These are phyloP conservation scores for Suillus cothurnatus DNA, from an alignment of 768 basidiomycete genomes.

Conservation along the genomic window DNA sequence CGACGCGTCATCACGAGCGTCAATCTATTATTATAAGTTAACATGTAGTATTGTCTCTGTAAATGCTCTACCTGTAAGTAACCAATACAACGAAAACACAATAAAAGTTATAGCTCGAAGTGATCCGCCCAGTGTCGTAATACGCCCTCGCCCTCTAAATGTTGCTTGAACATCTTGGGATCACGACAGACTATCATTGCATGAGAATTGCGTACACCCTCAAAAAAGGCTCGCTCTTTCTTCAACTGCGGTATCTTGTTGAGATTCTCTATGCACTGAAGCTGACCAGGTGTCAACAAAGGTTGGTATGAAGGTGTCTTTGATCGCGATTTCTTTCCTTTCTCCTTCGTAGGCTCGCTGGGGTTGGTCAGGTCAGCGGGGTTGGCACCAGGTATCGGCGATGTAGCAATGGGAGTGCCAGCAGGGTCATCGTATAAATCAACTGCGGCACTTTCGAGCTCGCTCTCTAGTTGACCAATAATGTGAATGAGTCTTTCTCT, in stretches of 20 bases:
- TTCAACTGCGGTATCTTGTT: slow-evolving; percentile 68
- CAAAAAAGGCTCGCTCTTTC: slow-evolving; percentile 72
- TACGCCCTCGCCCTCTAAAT: slow-evolving; percentile 64
- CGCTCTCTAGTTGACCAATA: slow-evolving; percentile 57
- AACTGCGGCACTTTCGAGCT: slow-evolving; percentile 61
- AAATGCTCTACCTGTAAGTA: slow-evolving; percentile 2
- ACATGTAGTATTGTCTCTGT: neutral
- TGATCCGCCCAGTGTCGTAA: slow-evolving; percentile 72
- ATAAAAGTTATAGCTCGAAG: slow-evolving; percentile 44
- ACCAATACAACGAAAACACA: slow-evolving; percentile 1
- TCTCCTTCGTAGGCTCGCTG: slow-evolving; percentile 3
- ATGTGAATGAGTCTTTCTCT: slow-evolving; percentile 56
- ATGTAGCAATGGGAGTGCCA: slow-evolving; percentile 20
- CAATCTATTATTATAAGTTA: neutral
- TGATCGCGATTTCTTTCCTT: slow-evolving; percentile 11
- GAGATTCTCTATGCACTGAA: slow-evolving; percentile 55
- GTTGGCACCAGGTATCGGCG: slow-evolving; percentile 10
- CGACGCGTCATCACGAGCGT: neutral
- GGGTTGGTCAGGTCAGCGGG: neutral
- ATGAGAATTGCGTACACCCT: slow-evolving; percentile 63
- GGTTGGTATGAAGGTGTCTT: slow-evolving; percentile 37
- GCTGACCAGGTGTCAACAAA: slow-evolving; percentile 58
- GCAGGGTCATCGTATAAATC: slow-evolving; percentile 57
- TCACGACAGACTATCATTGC: slow-evolving; percentile 74
- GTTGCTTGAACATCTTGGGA: slow-evolving; percentile 55